Evolutionary conservation across 202 grass and related monocot species (phyloP).

Genomic region (Panicum virgatum): DNA sequence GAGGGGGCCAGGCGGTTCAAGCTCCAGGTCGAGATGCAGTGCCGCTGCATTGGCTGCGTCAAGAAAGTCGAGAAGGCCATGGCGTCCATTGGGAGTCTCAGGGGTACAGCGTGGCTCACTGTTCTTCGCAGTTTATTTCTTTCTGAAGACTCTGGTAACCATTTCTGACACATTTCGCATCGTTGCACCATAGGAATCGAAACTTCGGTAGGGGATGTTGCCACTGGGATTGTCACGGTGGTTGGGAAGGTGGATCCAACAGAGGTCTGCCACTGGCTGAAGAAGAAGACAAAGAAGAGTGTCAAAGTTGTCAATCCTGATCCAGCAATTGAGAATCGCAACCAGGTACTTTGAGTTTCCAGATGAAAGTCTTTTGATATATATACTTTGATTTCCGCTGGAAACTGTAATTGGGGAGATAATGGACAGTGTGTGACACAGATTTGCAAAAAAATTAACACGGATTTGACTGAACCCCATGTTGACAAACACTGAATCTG

Average conservation of each 20-base stretch:
- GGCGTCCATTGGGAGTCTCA: conserved; percentile 17
- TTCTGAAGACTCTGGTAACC: neutral
- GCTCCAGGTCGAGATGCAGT: conserved; percentile 39
- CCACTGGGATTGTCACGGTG: conserved; percentile 29
- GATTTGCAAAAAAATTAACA: neutral
- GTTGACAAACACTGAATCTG: neutral
- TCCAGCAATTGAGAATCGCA: neutral
- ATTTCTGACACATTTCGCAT: neutral
- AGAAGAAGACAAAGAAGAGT: conserved; percentile 42
- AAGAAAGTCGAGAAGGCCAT: conserved; percentile 45
- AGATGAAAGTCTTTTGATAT: neutral
- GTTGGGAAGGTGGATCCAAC: conserved; percentile 36
- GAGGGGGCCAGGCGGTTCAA: conserved; percentile 8
- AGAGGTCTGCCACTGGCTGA: conserved; percentile 38
- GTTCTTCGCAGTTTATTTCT: neutral
- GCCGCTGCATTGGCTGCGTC: conserved; percentile 47
- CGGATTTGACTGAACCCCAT: neutral
- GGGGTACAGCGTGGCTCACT: neutral
- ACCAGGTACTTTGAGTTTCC: conserved; percentile 26
- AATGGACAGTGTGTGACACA: neutral
- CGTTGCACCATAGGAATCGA: conserved; percentile 1
- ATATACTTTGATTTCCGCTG: neutral
- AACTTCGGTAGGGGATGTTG: conserved; percentile 13
- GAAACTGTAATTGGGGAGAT: neutral
- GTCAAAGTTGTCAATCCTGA: conserved; percentile 30